A percentile compares a stretch with the other conserved stretches of the same genome.
phyloP scores from a whole-genome alignment of 352 stramenopile species.

The Globisporangium nodosum region DNA sequence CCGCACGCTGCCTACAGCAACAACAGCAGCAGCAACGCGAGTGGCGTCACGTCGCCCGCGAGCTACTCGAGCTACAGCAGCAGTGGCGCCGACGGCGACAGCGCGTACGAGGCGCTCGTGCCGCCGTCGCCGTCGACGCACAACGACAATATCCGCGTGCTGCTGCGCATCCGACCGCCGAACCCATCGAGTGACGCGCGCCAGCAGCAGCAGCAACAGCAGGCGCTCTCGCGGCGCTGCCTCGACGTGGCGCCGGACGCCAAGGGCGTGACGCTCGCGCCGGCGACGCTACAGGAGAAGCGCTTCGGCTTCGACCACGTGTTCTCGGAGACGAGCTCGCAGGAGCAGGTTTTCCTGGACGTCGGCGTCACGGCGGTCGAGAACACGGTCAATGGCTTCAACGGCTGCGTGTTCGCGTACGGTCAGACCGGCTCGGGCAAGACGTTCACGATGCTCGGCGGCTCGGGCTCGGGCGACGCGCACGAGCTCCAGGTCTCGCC shows the following conservation, averaged over 20 bases:
- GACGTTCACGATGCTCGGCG: constrained; percentile 86
- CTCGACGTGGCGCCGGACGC: constrained; percentile 54
- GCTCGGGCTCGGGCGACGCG: constrained; percentile 18
- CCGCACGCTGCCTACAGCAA: constrained; percentile 2
- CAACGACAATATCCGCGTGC: constrained; percentile 63
- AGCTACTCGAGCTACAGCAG: constrained; percentile 4
- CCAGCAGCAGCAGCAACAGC: constrained; percentile 16
- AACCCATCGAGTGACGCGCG: neutral
- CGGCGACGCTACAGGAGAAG: constrained; percentile 62
- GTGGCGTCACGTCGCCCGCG: constrained; percentile 1
- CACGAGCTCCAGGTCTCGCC: constrained; percentile 46
- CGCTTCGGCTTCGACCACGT: constrained; percentile 83
- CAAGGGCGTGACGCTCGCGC: constrained; percentile 55
- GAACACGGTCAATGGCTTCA: constrained; percentile 81
- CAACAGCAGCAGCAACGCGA: neutral
- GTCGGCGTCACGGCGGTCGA: constrained; percentile 71
- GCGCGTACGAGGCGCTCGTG: constrained; percentile 13
- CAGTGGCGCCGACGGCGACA: neutral
- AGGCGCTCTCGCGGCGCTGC: constrained; percentile 26
- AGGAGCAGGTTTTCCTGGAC: constrained; percentile 80
- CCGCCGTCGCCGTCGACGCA: constrained; percentile 10
- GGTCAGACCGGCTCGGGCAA: constrained; percentile 87
- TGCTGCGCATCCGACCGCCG: constrained; percentile 58
- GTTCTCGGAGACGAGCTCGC: constrained; percentile 56
- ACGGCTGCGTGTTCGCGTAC: constrained; percentile 89